phyloP scores from a whole-genome alignment of 805 yeast species.

The Ogataea wickerhamii region DNA sequence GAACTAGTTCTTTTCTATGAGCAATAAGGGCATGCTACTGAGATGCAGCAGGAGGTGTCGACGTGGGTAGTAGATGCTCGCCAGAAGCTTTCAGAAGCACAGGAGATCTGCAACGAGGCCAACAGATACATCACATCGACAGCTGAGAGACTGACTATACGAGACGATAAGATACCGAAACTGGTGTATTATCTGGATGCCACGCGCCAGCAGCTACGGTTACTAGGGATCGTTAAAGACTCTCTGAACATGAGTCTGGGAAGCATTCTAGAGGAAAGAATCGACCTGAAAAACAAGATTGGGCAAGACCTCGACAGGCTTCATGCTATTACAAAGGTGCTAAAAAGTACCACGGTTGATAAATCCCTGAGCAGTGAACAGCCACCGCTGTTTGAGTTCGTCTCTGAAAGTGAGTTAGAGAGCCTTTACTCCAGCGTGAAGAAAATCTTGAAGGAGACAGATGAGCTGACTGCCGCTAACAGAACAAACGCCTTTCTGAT shows the following conservation, averaged over 20 bases:
- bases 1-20: too few relatives aligned
- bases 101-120: conserved; percentile 49
- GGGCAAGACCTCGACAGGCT: conserved; percentile 33
- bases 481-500: conserved; percentile 27
- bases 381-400: conserved; percentile 41
- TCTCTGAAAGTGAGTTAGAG: conserved; percentile 39
- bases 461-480: conserved; percentile 26
- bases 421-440: conserved; percentile 32
- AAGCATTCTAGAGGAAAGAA: conserved; percentile 23
- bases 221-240: conserved; percentile 34
- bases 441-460: conserved; percentile 27
- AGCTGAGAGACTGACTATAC: conserved; percentile 34
- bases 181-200: conserved; percentile 44
- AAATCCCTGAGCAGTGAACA: conserved; percentile 25
- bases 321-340: conserved; percentile 27
- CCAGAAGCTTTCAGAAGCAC: conserved; percentile 45
- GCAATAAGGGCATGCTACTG: too few relatives aligned
- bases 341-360: conserved; percentile 38
- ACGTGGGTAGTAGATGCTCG: conserved; percentile 47
- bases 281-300: conserved; percentile 22
- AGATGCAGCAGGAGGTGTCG: conserved; percentile 11
- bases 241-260: conserved; percentile 28
- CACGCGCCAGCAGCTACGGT: conserved; percentile 43
- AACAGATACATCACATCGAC: conserved; percentile 37
- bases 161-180: conserved; percentile 41